A percentile compares a stretch with the other conserved stretches of the same genome.
These are phyloP conservation scores for Schizosaccharomyces pombe DNA, from an alignment of 805 yeast genomes.

Conservation along the genomic window ASM294v3 CU329670.1:2708001-2708500, in stretches of 20 bases:
- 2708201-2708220: slow-evolving; percentile 71
- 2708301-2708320: slow-evolving; percentile 88
- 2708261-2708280: slow-evolving; percentile 77
- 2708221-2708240: slow-evolving; percentile 96
- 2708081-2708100: no score
- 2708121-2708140: no score
- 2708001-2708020: no score
- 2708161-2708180: slow-evolving; percentile 1
- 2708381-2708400: slow-evolving; percentile 70
- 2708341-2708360: slow-evolving; percentile 88
- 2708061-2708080: no score
- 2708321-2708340: slow-evolving; percentile 80
- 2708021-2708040: no score
- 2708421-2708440: slow-evolving; percentile 87
- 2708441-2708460: slow-evolving; percentile 15
- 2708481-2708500: no score
- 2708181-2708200: slow-evolving; percentile 6
- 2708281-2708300: slow-evolving; percentile 95
- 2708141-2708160: neutral
- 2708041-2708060: no score
- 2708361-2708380: slow-evolving; percentile 95
- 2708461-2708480: neutral
- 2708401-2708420: slow-evolving; percentile 92
- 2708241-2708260: slow-evolving; percentile 96
- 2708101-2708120: no score